Evolutionary conservation across 78 protist genomes (phyloP).

Genomic region (Thecamonas trahens): DNA sequence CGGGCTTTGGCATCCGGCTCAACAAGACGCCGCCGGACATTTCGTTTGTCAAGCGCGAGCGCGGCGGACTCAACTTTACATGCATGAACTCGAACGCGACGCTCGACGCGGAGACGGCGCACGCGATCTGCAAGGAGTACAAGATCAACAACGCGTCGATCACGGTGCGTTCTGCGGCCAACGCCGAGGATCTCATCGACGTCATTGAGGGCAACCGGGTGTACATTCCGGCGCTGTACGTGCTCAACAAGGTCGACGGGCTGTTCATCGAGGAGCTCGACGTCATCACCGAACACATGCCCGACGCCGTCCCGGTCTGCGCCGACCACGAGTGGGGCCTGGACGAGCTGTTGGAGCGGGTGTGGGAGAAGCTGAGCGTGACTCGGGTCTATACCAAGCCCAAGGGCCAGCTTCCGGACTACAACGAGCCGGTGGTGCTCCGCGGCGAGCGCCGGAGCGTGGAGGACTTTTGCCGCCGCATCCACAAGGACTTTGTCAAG

Average conservation of each 20-base stretch:
- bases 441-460: conserved; percentile 42
- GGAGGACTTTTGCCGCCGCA: conserved; percentile 80
- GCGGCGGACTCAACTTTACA: conserved; percentile 89
- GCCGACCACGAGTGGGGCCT: conserved; percentile 91
- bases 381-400: conserved; percentile 97
- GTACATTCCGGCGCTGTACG: conserved; percentile 92
- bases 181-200: conserved; percentile 96
- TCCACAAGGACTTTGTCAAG: conserved; percentile 78
- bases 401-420: conserved; percentile 96
- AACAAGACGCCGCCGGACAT: conserved; percentile 93
- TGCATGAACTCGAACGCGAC: too few relatives aligned
- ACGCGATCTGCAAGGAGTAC: conserved; percentile 75
- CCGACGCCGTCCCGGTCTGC: conserved; percentile 26
- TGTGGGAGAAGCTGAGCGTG: conserved; percentile 92
- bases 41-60: conserved; percentile 75
- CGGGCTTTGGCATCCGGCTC: conserved; percentile 97
- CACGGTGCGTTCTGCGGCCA: conserved; percentile 18
- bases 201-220: conserved; percentile 93
- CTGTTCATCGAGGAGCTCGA: conserved; percentile 86
- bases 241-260: conserved; percentile 96
- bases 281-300: conserved; percentile 1
- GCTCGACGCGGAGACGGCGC: conserved; percentile 62
- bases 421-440: conserved; percentile 92
- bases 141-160: conserved; percentile 88
- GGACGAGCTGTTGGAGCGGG: conserved; percentile 84